Conservation (phyloP, 495 filamentous ascomycete genomes). For the Talaromyces nanjingensis region DNA sequence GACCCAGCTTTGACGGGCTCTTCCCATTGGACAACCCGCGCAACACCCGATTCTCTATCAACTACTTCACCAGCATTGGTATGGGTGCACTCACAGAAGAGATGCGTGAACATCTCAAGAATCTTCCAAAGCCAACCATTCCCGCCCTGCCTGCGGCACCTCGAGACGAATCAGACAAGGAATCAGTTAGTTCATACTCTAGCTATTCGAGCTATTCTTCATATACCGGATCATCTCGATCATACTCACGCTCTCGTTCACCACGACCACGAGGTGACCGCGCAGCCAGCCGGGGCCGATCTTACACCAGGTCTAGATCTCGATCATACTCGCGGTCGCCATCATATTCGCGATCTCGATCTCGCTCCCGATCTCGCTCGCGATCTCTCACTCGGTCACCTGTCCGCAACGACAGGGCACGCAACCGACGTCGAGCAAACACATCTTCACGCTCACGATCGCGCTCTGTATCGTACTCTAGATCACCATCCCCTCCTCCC, state of each 20-base stretch:
- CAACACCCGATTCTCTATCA: constrained; percentile 94
- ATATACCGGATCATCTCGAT: constrained; percentile 28
- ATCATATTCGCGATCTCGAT: constrained; percentile 5
- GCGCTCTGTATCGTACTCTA: constrained; percentile 3
- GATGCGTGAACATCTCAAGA: constrained; percentile 86
- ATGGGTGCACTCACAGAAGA: constrained; percentile 92
- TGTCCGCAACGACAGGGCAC: not conserved
- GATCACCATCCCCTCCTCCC: not conserved
- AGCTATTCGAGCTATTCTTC: constrained; percentile 49
- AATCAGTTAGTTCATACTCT: constrained; percentile 60
- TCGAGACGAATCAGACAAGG: constrained; percentile 47
- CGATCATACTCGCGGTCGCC: constrained; percentile 17
- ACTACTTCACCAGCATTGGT: constrained; percentile 96
- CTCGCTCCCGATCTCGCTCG: not conserved
- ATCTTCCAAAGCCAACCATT: constrained; percentile 68
- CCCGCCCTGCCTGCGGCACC: constrained; percentile 55
- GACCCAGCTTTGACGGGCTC: constrained; percentile 72
- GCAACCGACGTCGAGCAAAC: constrained; percentile 13
- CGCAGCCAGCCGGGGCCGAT: constrained; percentile 23
- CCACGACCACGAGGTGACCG: constrained; percentile 19
- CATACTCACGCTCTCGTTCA: constrained; percentile 29
- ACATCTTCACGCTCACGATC: constrained; percentile 7
- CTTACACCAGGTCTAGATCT: constrained; percentile 32
- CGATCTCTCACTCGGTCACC: not conserved
- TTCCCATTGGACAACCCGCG: constrained; percentile 83